phyloP scores from a whole-genome alignment of 306 rosid genomes.

The Lithocarpus polystachyus region DNA sequence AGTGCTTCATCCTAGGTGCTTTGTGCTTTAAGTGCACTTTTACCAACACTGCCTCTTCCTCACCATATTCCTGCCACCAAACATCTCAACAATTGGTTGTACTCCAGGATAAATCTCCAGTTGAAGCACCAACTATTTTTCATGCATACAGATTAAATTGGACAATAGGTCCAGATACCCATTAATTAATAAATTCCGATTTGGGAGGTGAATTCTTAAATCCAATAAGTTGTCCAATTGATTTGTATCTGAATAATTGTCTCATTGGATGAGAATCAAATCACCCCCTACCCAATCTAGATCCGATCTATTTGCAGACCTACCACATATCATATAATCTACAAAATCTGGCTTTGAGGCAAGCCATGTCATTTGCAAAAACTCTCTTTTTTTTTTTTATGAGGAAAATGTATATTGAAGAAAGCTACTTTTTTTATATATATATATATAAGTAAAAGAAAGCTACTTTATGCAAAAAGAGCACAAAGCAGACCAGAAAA shows the following conservation, averaged over 20 bases:
- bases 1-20: too few relatives aligned
- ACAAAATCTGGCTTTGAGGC: slow-evolving; percentile 9
- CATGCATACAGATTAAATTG: background rate
- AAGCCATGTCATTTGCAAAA: slow-evolving; percentile 7
- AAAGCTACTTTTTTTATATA: too few relatives aligned
- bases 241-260: background rate
- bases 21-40: too few relatives aligned
- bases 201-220: background rate
- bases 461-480: too few relatives aligned
- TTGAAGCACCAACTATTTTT: background rate
- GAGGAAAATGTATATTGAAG: too few relatives aligned
- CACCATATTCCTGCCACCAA: too few relatives aligned
- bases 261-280: slow-evolving; percentile 10
- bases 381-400: background rate
- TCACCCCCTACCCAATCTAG: background rate
- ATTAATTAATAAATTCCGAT: background rate
- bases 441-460: too few relatives aligned
- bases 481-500: too few relatives aligned
- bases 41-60: too few relatives aligned
- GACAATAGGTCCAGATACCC: background rate
- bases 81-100: too few relatives aligned
- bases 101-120: background rate
- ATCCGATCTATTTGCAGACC: background rate
- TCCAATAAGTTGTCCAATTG: background rate
- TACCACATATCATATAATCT: background rate